Conservation (phyloP, 2,329 filamentous ascomycete genomes). For the Talaromyces amestolkiae region DNA sequence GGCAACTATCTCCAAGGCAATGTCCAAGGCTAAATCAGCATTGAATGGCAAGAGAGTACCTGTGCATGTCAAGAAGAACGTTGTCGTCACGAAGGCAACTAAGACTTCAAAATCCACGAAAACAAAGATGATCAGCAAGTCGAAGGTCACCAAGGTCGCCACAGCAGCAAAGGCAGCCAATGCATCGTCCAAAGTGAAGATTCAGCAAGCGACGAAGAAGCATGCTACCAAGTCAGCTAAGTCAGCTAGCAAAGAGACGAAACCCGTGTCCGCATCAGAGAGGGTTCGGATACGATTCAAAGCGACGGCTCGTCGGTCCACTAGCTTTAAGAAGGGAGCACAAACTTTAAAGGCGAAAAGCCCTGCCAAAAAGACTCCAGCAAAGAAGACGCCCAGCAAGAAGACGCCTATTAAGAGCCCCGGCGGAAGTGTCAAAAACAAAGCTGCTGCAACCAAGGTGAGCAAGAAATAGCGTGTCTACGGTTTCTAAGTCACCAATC, state of each 20-base stretch:
- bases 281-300: slow-evolving; percentile 19
- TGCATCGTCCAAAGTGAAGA: slow-evolving; percentile 15
- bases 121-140: slow-evolving; percentile 22
- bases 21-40: slow-evolving; percentile 25
- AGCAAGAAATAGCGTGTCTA: neutral
- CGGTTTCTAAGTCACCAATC: neutral
- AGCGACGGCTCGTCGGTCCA: slow-evolving; percentile 19
- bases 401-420: slow-evolving; percentile 18
- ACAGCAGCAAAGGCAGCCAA: slow-evolving; percentile 20
- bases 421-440: slow-evolving; percentile 12
- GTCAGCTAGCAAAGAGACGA: neutral
- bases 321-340: slow-evolving; percentile 18
- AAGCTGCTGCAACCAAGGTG: neutral
- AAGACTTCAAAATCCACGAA: slow-evolving; percentile 21
- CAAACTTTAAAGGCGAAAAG: slow-evolving; percentile 18
- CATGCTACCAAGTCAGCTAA: neutral
- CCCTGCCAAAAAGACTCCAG: slow-evolving; percentile 16
- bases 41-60: slow-evolving; percentile 19
- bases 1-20: slow-evolving; percentile 29
- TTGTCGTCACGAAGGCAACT: slow-evolving; percentile 22
- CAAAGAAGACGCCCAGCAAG: slow-evolving; percentile 14
- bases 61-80: slow-evolving; percentile 22
- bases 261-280: slow-evolving; percentile 15
- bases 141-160: slow-evolving; percentile 25
- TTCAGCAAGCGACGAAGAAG: slow-evolving; percentile 3